Percentiles rank a stretch among this genome's conserved stretches.
These are phyloP conservation scores for Chrysoporthe cubensis DNA, from an alignment of 2,329 filamentous ascomycete species.

Conservation along the genomic window DNA sequence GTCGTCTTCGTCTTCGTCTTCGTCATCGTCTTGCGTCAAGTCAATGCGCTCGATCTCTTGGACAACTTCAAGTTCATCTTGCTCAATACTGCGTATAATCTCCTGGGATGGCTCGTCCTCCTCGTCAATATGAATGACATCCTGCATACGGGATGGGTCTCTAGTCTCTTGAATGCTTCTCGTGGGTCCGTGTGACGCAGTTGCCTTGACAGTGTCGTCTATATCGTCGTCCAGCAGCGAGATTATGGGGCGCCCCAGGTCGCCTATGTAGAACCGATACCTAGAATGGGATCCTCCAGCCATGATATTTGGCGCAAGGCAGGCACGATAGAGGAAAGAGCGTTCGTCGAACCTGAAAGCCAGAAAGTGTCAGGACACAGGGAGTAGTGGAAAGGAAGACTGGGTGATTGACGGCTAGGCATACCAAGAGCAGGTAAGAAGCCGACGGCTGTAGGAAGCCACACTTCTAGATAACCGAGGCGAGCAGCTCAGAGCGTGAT, in stretches of 20 bases:
- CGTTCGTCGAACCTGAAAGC: neutral
- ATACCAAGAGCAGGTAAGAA: neutral
- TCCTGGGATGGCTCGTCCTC: neutral
- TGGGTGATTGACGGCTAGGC: neutral
- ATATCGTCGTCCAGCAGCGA: neutral
- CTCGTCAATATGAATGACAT: neutral
- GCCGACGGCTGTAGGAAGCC: neutral
- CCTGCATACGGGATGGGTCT: no score
- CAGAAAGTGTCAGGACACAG: neutral
- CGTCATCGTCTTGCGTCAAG: conserved; percentile 3
- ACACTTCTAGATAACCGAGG: no score
- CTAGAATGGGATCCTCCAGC: neutral
- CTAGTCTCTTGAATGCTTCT: no score
- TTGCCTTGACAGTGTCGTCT: neutral
- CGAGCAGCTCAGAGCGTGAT: no score
- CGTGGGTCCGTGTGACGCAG: no score
- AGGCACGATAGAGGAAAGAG: neutral
- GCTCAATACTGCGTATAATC: neutral
- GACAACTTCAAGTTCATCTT: neutral
- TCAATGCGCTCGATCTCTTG: neutral
- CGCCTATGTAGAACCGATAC: neutral
- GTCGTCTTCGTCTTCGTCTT: neutral
- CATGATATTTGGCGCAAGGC: neutral
- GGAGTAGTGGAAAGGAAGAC: neutral
- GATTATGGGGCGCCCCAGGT: neutral